Base-by-base conservation (phyloP, 257 asterid genomes). In the Dorcoceras hygrometricum region DNA sequence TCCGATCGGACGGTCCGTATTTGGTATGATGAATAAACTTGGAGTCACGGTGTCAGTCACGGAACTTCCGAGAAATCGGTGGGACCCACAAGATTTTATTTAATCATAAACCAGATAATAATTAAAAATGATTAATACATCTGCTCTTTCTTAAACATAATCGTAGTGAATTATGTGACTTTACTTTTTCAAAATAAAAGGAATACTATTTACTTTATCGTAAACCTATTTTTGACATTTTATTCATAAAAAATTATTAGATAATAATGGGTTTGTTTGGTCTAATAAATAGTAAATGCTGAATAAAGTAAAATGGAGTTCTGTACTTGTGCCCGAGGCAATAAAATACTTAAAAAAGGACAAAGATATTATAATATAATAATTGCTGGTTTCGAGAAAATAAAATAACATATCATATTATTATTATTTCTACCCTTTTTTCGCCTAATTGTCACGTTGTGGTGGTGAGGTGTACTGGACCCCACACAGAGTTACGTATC, bases 11-110 rank as follows among this genome's bases (percentile, higher is more conserved):
- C 86, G 91, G 88, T 14, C n/a, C 2, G 18, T 31, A 59, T 0
- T 3, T 59, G 23, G 73, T 29, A 53, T 61, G n/a, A 57, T 54
- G 51, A 23, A 58, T 57, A 57, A 68, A 19, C 75, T 46, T 78
- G 65, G 59, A 74, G 84, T 79, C 85, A 76, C 79, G 83, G 89
- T 82, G 81, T 70, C 75, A 73, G 77, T 72, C 94, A 82, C 83
- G 90, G 90, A 85, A 80, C 83, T 75, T 80, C 80, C 84, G 80
- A 76, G 85, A 83, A 76, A 8, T 67, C 26, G 34, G 77, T 71
- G 82, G 94, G 83, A 43, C 75, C 88, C 43, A 8, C 55, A 8
- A 20, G 27, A 55, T 69, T 66, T 54, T 31, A 46, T 5, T 16
- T 46, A 8, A 32, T 7, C 43, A 4, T 32, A 8, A 32, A 32